Base-by-base conservation (phyloP, 179 eudicot species). In the Corrigiola litoralis region DNA sequence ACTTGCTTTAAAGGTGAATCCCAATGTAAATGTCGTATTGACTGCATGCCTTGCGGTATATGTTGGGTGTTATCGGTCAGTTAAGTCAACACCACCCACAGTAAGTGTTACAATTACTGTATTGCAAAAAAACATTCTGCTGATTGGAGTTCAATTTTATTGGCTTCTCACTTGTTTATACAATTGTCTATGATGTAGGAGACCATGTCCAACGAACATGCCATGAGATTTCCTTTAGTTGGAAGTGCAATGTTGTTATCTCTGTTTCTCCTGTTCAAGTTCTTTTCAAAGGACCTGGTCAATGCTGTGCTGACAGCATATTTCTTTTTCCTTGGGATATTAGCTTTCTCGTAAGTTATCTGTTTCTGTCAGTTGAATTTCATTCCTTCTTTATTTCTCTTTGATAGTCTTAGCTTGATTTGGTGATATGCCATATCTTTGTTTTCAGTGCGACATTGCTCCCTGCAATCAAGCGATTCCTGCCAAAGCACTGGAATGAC, bases 181-280 rank as follows among this genome's bases (percentile, higher is more conserved):
- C 52, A 34, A 9, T 75, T 75, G 18, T 50, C 18, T 65, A 25
- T 38, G 32, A 56, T 81, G 79, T 88, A 94, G 99, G 99, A 94
- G 75, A 94, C 97, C 6, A 94, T 94, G 97, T 87, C 99, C 62
- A 94, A 81, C 28, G 95, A 94, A 74, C 99, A 94, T 65, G 99
- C 99, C 7, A 87, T 94, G 99, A 80, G 97, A 17, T 94, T 94
- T 47, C 99, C 99, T 37, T 83, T 94, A 66, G 95, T 94, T 70
- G 99, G 97, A 63, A 94, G 97, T 73, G 99, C 97, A 20, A 84
- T 94, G 99, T 69, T 94, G 78, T 53, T 90, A 70, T 90, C 97
- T 6, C 78, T 94, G 67, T 94, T 94, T 80, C 79, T 87, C 72
- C 95, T 94, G 34, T 94, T 94, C 66, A 94, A 94, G 79, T 92